These are phyloP conservation scores for Diaporthe aspalathi DNA, from an alignment of 2,329 filamentous ascomycete genomes.

Conservation along the genomic window DNA sequence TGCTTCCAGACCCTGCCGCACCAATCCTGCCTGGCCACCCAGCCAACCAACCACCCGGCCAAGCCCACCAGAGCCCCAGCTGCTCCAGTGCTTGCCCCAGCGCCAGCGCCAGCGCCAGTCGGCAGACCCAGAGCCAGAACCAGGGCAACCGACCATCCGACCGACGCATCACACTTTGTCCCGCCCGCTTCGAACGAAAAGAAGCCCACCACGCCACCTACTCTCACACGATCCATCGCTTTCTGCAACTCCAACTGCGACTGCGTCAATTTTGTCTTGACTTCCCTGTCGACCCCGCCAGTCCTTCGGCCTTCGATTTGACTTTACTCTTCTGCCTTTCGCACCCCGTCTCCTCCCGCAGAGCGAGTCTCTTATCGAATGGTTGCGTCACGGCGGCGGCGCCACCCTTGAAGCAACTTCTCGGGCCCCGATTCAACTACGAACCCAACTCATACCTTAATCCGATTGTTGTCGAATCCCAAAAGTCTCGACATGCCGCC, in stretches of 20 bases:
- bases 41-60: constrained; percentile 29
- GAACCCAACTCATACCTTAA: background rate
- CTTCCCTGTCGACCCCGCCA: constrained; percentile 13
- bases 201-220: constrained; percentile 27
- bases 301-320: constrained; percentile 1
- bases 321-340: background rate
- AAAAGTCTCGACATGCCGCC: constrained; percentile 38
- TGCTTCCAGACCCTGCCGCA: constrained; percentile 26
- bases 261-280: constrained; percentile 13
- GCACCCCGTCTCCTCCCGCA: constrained; percentile 5
- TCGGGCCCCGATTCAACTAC: constrained; percentile 22
- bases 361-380: constrained; percentile 39
- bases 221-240: constrained; percentile 21
- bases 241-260: constrained; percentile 15
- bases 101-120: constrained; percentile 16
- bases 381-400: constrained; percentile 41
- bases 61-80: constrained; percentile 19
- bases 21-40: constrained; percentile 19
- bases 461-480: constrained; percentile 6
- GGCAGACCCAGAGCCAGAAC: constrained; percentile 23
- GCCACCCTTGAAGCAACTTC: constrained; percentile 39
- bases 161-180: constrained; percentile 29
- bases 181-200: constrained; percentile 21
- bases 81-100: constrained; percentile 14
- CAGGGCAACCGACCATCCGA: constrained; percentile 24